A percentile compares a stretch with the other conserved stretches of the same genome.
phyloP scores from a whole-genome alignment of 371 early-diverging fungal species.

The Batrachochytrium dendrobatidis region DNA sequence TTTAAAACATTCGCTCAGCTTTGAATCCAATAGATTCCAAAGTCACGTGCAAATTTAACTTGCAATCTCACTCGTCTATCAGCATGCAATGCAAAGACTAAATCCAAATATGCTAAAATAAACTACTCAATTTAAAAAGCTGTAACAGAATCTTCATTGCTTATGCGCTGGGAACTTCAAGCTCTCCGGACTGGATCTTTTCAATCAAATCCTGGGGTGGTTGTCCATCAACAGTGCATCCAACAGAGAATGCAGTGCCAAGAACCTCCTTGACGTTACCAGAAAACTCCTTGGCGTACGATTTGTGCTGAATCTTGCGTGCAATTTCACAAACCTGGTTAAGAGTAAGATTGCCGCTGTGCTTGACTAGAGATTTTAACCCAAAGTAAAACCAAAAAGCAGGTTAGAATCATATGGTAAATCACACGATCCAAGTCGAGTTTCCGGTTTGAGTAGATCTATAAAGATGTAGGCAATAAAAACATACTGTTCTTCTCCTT shows the following conservation, averaged over 20 bases:
- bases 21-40: too few relatives aligned
- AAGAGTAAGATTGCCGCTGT: constrained; percentile 85
- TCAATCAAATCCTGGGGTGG: constrained; percentile 72
- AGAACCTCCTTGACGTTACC: constrained; percentile 99
- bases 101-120: too few relatives aligned
- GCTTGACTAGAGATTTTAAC: constrained; percentile 67
- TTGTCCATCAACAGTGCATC: constrained; percentile 95
- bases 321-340: constrained; percentile 96
- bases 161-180: neutral
- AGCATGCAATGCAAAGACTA: too few relatives aligned
- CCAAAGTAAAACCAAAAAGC: neutral
- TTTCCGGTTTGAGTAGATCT: neutral
- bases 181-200: constrained; percentile 33
- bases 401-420: neutral
- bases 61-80: too few relatives aligned
- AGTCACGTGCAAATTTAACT: too few relatives aligned
- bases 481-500: constrained; percentile 97
- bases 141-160: too few relatives aligned
- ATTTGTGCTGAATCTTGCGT: constrained; percentile 91
- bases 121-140: too few relatives aligned
- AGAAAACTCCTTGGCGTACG: constrained; percentile 75
- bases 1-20: too few relatives aligned
- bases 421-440: neutral
- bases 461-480: constrained; percentile 9
- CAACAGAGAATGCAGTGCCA: constrained; percentile 94